These are phyloP conservation scores for Dryas drummondii DNA, from an alignment of 306 rosid species.

Conservation along the genomic window DNA sequence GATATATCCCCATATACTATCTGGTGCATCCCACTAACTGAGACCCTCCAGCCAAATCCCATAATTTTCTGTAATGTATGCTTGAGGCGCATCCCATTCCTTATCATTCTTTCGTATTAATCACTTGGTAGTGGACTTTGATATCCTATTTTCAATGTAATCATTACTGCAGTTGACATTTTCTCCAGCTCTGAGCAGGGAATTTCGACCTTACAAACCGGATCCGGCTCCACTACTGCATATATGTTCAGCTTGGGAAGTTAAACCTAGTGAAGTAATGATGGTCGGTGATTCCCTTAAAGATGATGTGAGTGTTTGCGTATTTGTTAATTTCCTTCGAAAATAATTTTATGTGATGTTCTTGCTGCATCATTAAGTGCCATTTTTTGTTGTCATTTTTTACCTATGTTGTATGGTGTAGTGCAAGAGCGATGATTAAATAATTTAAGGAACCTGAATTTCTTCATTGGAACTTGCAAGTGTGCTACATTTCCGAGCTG, in stretches of 20 bases:
- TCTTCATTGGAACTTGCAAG: not conserved
- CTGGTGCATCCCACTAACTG: not conserved
- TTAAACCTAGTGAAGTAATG: conserved; percentile 80
- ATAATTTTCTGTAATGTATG: not conserved
- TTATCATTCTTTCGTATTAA: not conserved
- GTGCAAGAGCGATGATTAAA: not conserved
- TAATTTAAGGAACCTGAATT: not conserved
- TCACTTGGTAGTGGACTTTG: not conserved
- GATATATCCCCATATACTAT: not conserved
- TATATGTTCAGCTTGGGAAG: conserved; percentile 85
- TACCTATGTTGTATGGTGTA: not conserved
- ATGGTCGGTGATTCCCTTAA: conserved; percentile 95
- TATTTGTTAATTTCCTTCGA: not conserved
- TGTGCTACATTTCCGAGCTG: not conserved
- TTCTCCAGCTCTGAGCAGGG: conserved; percentile 89
- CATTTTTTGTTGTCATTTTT: not conserved
- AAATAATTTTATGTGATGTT: not conserved
- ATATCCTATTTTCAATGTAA: not conserved
- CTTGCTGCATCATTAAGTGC: conserved; percentile 9
- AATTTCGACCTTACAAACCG: conserved; percentile 81
- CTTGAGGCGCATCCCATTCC: not conserved
- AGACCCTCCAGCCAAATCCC: not conserved
- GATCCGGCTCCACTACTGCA: conserved; percentile 87
- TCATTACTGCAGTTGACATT: conserved; percentile 66
- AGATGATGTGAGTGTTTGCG: conserved; percentile 67